phyloP scores from a whole-genome alignment of 2,329 filamentous ascomycete species.

The Hypoxylon sp. region DNA sequence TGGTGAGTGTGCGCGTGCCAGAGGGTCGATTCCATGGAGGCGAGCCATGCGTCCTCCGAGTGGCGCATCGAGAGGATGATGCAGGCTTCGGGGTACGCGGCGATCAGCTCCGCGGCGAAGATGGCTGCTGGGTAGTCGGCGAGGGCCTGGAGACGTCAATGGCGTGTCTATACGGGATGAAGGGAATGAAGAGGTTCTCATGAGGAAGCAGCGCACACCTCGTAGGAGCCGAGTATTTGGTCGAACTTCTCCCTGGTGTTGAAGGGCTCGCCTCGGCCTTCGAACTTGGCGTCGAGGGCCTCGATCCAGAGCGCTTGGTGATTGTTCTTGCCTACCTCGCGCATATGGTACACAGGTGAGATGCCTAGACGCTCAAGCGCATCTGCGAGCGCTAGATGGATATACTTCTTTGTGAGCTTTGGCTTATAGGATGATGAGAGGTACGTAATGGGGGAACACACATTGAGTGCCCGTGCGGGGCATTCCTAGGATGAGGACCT shows the following conservation, averaged over 20 bases:
- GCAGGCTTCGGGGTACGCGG: slow-evolving; percentile 74
- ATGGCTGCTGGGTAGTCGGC: slow-evolving; percentile 55
- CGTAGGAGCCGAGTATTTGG: slow-evolving; percentile 54
- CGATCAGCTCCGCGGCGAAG: slow-evolving; percentile 71
- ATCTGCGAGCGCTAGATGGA: slow-evolving; percentile 50
- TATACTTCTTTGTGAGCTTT: slow-evolving; percentile 17
- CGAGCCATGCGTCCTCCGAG: slow-evolving; percentile 71
- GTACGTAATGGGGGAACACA: slow-evolving; percentile 36
- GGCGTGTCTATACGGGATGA: not conserved
- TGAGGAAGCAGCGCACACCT: slow-evolving; percentile 38
- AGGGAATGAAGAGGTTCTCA: no score
- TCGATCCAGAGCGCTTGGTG: slow-evolving; percentile 56
- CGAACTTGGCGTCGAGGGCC: slow-evolving; percentile 55
- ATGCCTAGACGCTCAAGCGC: slow-evolving; percentile 53
- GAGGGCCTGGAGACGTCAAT: slow-evolving; percentile 37
- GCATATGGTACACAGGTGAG: slow-evolving; percentile 55
- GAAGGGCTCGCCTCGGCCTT: slow-evolving; percentile 48
- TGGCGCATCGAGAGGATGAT: slow-evolving; percentile 71
- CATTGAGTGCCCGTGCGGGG: slow-evolving; percentile 56
- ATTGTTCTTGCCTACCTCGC: slow-evolving; percentile 54
- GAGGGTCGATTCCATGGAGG: slow-evolving; percentile 57
- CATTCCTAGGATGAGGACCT: slow-evolving; percentile 55
- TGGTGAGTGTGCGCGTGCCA: slow-evolving; percentile 43
- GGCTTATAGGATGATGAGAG: not conserved
- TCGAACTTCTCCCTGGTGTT: slow-evolving; percentile 55